Percentiles rank a stretch among this genome's conserved stretches.
Conservation (phyloP, 176 grass and related monocot species). For the Aegilops bicornis region DNA sequence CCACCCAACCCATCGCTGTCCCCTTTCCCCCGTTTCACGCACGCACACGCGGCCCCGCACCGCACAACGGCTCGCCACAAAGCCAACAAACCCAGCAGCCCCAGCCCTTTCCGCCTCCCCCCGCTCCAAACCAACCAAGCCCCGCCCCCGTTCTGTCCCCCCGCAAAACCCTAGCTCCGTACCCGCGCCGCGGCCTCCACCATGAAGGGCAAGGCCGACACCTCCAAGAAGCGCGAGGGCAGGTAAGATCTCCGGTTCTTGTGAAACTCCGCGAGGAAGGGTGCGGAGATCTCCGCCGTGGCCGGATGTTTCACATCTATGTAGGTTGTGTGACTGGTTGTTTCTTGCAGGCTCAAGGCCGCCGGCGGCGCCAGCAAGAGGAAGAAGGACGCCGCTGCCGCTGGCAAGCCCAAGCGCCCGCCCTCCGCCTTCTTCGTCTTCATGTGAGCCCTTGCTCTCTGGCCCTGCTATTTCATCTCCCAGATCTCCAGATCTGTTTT, state of each 20-base stretch:
- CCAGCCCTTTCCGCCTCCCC: slow-evolving; percentile 12
- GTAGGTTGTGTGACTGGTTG: neutral
- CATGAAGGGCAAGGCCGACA: slow-evolving; percentile 58
- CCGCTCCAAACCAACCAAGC: slow-evolving; percentile 20
- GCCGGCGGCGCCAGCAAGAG: slow-evolving; percentile 37
- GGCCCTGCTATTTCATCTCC: neutral
- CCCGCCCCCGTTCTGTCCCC: slow-evolving; percentile 11
- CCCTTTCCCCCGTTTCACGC: slow-evolving; percentile 10
- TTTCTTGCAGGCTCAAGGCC: slow-evolving; percentile 39
- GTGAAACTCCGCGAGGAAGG: neutral
- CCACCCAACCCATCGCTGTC: slow-evolving; percentile 31
- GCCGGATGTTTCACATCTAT: neutral
- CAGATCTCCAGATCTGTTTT: slow-evolving; percentile 50
- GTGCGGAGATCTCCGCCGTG: neutral
- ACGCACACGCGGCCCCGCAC: slow-evolving; percentile 39
- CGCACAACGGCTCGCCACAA: slow-evolving; percentile 29
- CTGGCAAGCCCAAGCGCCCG: slow-evolving; percentile 87
- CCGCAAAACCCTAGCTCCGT: slow-evolving; percentile 52
- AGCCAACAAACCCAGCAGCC: slow-evolving; percentile 25
- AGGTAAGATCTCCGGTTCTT: slow-evolving; percentile 32
- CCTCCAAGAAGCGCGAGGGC: slow-evolving; percentile 52
- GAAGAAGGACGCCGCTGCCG: slow-evolving; percentile 51
- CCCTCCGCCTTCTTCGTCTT: slow-evolving; percentile 90
- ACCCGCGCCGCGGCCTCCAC: slow-evolving; percentile 12
- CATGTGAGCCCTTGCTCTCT: slow-evolving; percentile 48